Base-by-base conservation (phyloP, 257 asterid genomes). In the Catharanthus roseus region DNA sequence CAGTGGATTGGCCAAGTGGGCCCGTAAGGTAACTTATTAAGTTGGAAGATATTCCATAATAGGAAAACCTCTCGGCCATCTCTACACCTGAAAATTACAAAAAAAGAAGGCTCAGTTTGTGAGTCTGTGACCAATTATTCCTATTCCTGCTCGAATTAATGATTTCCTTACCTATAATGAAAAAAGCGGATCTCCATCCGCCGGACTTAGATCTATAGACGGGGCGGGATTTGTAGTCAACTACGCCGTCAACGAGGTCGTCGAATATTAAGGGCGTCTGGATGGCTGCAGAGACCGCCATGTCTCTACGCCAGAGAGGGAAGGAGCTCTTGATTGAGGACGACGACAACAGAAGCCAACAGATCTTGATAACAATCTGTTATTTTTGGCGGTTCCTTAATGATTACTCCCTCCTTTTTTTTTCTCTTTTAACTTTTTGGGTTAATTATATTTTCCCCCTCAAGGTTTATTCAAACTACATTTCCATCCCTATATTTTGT, bases 51-150 rank as follows among this genome's bases (percentile, higher is more conserved):
- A 78, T 78, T 8, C 82, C 78, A 28, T 74, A 78, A 28, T 63
- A 74, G 2, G 82, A 73, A 69, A 78, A 78, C 47, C 78, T 74
- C 76, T 74, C 79, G 49, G 82, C 78, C 56, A 78, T 42, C 54
- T 78, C 82, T n/a, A 78, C 82, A 24, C 76, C 79, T 78, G 49
- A n/a, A 31, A 55, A 6, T 18, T 65, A 38, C 31, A 29, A 4
- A 26, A 42, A 42, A 8, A 28, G 2, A 53, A 38, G 11, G 13
- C 49, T 69, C 23, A 49, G 6, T 49, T 49, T 49, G 23, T 49
- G 55, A 49, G 1, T 18, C n/a, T n/a, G n/a, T n/a, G n/a, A n/a
- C n/a, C n/a, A n/a, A n/a, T 0, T 16, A 53, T 47, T 67, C 8
- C 38, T 16, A 4, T 10, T 11, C 55, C 34, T n/a, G 6, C 23